Percentiles rank a stretch among this genome's conserved stretches.
phyloP scores from a whole-genome alignment of 73 alveolate genomes.

The Durusdinium trenchii region DNA sequence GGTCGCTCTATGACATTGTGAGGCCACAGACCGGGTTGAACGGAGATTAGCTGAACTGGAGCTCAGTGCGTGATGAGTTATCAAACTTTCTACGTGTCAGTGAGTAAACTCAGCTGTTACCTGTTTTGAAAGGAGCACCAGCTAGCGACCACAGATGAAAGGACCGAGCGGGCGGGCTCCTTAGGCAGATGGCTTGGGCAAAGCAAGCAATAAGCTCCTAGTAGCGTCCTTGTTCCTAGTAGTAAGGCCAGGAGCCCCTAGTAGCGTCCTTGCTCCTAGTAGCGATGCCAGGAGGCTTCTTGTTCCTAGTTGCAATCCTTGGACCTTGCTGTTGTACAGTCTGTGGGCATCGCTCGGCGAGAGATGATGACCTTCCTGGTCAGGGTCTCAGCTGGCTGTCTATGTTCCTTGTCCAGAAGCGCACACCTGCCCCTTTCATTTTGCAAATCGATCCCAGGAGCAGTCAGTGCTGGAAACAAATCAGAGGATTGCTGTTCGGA shows the following conservation, averaged over 20 bases:
- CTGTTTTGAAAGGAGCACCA: conserved; percentile 22
- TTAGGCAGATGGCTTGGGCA: not conserved
- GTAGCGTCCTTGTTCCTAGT: too few relatives aligned
- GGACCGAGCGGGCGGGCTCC: conserved; percentile 56
- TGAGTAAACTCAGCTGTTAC: not conserved
- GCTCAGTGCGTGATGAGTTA: not conserved
- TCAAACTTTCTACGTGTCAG: not conserved
- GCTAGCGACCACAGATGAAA: conserved; percentile 77
- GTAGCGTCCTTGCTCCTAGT: too few relatives aligned
- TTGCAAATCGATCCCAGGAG: not conserved
- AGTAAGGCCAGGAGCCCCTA: too few relatives aligned
- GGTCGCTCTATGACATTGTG: not conserved
- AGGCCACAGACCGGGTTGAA: conserved; percentile 88
- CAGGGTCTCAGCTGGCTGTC: not conserved
- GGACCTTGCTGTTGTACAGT: not conserved
- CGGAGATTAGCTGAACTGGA: conserved; percentile 94
- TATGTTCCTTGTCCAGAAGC: too few relatives aligned
- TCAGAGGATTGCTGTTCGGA: conserved; percentile 19
- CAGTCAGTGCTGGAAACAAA: conserved; percentile 37
- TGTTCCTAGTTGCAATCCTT: not conserved
- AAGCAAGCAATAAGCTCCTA: too few relatives aligned
- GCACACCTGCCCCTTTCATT: too few relatives aligned
- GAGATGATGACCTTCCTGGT: conserved; percentile 71
- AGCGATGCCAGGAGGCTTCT: too few relatives aligned
- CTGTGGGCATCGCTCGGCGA: conserved; percentile 90